Percentiles rank a stretch among this genome's conserved stretches.
Evolutionary conservation across 352 stramenopile genomes (phyloP).

Genomic region (Aphanomyces stellatus): DNA sequence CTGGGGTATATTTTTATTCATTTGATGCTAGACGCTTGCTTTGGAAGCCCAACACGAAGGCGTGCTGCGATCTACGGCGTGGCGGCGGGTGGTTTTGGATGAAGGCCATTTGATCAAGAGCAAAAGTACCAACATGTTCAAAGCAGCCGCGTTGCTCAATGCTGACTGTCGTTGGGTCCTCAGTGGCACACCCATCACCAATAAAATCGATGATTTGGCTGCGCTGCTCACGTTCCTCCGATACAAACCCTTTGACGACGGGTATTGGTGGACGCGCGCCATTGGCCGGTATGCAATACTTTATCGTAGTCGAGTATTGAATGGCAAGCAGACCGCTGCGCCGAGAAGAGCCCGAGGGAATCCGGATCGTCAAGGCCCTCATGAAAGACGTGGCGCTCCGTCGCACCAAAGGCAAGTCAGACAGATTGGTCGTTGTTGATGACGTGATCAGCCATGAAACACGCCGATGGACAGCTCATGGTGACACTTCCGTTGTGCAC

Average conservation of each 20-base stretch:
- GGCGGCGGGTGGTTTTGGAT: neutral
- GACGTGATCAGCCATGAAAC: constrained; percentile 7
- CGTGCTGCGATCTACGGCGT: constrained; percentile 15
- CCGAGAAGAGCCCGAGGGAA: neutral
- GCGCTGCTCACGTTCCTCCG: neutral
- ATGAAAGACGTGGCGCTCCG: neutral
- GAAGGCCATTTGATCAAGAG: constrained; percentile 8
- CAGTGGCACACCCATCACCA: constrained; percentile 10
- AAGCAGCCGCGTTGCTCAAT: neutral
- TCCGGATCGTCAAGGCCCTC: neutral
- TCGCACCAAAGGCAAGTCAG: constrained; percentile 1
- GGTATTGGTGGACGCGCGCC: neutral
- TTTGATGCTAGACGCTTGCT: constrained; percentile 21
- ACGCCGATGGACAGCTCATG: neutral
- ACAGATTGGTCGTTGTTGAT: no score
- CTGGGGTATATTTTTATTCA: constrained; percentile 44
- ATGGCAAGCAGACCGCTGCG: neutral
- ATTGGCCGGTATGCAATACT: neutral
- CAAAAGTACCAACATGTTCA: neutral
- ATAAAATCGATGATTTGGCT: constrained; percentile 2
- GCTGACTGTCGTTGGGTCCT: neutral
- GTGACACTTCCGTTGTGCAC: neutral
- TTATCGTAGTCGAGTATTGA: neutral
- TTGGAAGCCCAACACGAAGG: constrained; percentile 22
- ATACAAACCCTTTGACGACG: constrained; percentile 2